A percentile compares a stretch with the other conserved stretches of the same genome.
Evolutionary conservation across 2,329 filamentous ascomycete species (phyloP).

Genomic region (Ophiostoma himal-ulmi): DNA sequence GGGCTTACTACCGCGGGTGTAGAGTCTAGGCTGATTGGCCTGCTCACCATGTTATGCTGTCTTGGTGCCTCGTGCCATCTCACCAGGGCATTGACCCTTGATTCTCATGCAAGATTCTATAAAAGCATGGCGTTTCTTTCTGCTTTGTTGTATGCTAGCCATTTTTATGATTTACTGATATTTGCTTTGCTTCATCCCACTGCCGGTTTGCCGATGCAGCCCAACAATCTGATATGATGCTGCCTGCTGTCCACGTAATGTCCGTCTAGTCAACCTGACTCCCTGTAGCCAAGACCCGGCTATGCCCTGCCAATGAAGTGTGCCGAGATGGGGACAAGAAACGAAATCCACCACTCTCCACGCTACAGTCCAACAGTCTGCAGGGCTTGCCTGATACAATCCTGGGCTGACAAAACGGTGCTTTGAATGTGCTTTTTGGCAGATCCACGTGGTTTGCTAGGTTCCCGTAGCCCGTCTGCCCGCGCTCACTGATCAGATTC

Average conservation of each 20-base stretch:
- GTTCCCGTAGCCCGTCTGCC: background rate
- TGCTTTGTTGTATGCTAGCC: background rate
- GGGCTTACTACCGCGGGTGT: slow-evolving; percentile 37
- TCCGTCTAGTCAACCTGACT: background rate
- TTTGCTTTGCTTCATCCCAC: background rate
- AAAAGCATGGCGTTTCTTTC: background rate
- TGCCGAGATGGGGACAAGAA: background rate
- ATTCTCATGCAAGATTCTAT: background rate
- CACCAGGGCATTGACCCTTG: background rate
- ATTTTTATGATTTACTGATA: background rate
- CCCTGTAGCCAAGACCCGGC: slow-evolving; percentile 4
- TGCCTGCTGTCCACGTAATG: background rate
- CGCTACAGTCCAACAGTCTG: background rate
- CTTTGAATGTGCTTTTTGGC: background rate
- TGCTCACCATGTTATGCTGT: background rate
- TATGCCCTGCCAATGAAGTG: slow-evolving; percentile 4
- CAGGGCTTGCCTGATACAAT: background rate
- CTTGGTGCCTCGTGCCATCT: background rate
- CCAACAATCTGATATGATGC: background rate
- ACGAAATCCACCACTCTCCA: background rate
- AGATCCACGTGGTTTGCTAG: slow-evolving; percentile 7
- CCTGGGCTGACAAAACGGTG: background rate
- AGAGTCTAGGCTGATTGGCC: background rate
- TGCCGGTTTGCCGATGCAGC: background rate
- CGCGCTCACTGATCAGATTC: background rate